Evolutionary conservation across 2,329 filamentous ascomycete genomes (phyloP).

Genomic region (Harringtonia aguacate): DNA sequence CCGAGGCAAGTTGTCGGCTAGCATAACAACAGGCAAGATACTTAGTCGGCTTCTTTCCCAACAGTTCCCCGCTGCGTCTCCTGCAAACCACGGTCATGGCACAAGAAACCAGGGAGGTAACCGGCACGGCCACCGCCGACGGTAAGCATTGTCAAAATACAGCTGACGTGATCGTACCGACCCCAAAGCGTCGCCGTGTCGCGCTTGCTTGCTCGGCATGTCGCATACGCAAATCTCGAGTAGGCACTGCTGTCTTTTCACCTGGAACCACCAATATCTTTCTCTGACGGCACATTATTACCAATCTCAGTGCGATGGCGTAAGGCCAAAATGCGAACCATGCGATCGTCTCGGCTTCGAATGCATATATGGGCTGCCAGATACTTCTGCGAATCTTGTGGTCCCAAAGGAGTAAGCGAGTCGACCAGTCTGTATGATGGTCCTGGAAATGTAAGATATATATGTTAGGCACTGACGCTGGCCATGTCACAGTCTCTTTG

Average conservation of each 20-base stretch:
- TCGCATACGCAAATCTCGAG: not conserved
- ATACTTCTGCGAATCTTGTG: not conserved
- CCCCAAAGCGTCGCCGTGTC: not conserved
- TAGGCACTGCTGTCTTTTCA: no score
- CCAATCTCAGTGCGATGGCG: not conserved
- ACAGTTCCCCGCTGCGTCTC: no score
- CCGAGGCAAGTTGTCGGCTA: no score
- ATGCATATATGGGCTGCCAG: not conserved
- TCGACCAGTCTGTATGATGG: no score
- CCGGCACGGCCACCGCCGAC: not conserved
- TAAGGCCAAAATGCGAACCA: not conserved
- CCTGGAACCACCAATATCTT: no score
- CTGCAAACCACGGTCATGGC: no score
- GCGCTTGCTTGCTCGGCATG: not conserved
- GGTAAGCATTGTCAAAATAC: not conserved
- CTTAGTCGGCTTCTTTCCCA: no score
- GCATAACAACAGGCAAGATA: no score
- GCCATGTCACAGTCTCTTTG: not conserved
- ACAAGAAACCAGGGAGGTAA: not conserved
- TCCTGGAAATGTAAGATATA: no score
- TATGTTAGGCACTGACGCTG: not conserved
- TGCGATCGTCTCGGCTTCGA: not conserved
- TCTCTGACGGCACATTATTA: no score
- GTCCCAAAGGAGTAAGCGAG: not conserved
- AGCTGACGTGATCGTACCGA: not conserved